Evolutionary conservation across 768 basidiomycete species (phyloP), one percentile per base, ranked within the genome.

Genomic region (Neoboletus brunneissimus): DNA sequence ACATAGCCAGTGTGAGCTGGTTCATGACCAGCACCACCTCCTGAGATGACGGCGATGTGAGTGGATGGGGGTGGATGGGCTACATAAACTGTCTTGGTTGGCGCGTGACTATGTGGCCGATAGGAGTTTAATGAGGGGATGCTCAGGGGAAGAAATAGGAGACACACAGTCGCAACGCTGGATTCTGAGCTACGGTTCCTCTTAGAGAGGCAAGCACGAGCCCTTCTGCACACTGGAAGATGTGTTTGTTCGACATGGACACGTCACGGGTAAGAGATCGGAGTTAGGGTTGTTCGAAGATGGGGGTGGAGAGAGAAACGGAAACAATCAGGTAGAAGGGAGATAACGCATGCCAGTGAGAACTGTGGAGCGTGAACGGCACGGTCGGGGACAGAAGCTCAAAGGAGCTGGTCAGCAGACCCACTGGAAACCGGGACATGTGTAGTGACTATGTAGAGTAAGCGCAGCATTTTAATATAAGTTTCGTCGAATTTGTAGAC

Each of bases 1-100:
- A 82, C 81, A 59, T 83, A 84, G 0, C 76, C 79, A 5, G 79
- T 79, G 60, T 83, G 80, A 0, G 83, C 81, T 4, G 84, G 84
- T 64, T 86, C 84, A 59, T 86, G 84, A 8, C 84, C 83, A 38
- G 78, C 76, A 0, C 81, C 81, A 2, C 81, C 80, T 2, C 81
- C 81, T 32, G 79, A 74, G 12, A 82, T 70, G 47, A 82, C 66
- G 3, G 76, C 72, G 2, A 81, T 76, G 2, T 52, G 65, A 32
- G 67, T 61, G n/a, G 42, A 52, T 6, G 56, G 46, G 23, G 62
- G 57, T 10, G 66, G 63, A 34, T 64, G 32, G 16, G 53, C 57
- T 45, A 69, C 56, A 62, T 74, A 78, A 0, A 76, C 70, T 1
- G 73, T 66, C 58, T 76, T 76, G 0, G 74, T 76, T 15, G 68